These are phyloP conservation scores for Coemansia erecta DNA, from an alignment of 192 early-diverging fungal genomes.

Conservation along the genomic window DNA sequence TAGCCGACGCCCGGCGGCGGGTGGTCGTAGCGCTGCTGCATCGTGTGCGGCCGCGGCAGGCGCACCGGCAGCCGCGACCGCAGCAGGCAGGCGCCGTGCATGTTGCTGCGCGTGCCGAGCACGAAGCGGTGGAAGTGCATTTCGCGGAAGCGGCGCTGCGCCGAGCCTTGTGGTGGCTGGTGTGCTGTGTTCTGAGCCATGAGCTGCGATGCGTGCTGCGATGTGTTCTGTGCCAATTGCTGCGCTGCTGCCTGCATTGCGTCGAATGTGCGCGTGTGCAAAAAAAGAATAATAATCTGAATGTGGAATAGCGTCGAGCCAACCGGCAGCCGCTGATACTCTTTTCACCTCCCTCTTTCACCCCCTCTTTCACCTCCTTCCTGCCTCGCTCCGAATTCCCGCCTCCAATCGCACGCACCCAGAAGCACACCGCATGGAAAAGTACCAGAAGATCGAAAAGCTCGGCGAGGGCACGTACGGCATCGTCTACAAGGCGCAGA, in stretches of 20 bases:
- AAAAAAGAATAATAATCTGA: no score
- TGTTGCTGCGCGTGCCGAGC: slow-evolving; percentile 48
- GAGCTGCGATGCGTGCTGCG: no score
- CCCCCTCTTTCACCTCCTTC: no score
- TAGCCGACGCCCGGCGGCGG: slow-evolving; percentile 49
- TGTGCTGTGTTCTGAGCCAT: no score
- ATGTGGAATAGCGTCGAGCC: not conserved
- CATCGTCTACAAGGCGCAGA: slow-evolving; percentile 99
- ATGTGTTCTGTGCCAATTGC: no score
- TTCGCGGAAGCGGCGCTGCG: slow-evolving; percentile 48
- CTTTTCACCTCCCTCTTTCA: no score
- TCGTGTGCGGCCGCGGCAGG: slow-evolving; percentile 46
- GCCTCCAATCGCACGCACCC: no score
- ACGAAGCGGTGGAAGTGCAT: slow-evolving; percentile 49
- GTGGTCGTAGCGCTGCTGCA: slow-evolving; percentile 44
- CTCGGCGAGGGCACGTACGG: slow-evolving; percentile 98
- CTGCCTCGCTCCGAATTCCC: no score
- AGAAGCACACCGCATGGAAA: slow-evolving; percentile 63
- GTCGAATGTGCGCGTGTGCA: no score
- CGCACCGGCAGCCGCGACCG: slow-evolving; percentile 47
- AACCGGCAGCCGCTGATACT: no score
- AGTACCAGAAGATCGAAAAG: slow-evolving; percentile 95
- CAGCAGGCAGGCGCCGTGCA: slow-evolving; percentile 44
- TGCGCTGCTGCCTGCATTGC: no score
- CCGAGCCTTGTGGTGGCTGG: slow-evolving; percentile 5